Conservation (phyloP, 768 basidiomycete species). For the Epithele typhae region DNA sequence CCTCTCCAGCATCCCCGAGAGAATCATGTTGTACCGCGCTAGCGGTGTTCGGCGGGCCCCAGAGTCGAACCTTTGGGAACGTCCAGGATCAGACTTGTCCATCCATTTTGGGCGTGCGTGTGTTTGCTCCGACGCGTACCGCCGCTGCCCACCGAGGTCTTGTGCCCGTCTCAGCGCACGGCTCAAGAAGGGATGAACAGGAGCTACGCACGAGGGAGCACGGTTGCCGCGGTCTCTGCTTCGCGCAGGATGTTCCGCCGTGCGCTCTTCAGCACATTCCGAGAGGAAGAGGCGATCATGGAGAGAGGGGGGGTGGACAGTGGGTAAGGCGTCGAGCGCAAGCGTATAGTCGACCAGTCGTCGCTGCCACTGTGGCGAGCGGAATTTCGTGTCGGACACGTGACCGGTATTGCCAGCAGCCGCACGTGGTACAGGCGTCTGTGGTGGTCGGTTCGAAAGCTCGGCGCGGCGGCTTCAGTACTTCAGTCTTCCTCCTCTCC, state of each 20-base stretch:
- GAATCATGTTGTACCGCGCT: constrained; percentile 23
- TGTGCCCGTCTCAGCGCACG: neutral
- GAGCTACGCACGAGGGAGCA: neutral
- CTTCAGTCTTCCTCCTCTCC: constrained; percentile 4
- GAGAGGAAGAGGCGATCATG: constrained; percentile 25
- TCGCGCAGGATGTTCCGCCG: constrained; percentile 1
- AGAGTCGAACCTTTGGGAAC: too few relatives aligned
- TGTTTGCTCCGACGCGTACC: constrained; percentile 5
- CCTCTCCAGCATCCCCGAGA: constrained; percentile 38
- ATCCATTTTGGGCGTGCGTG: too few relatives aligned
- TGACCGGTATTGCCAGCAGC: constrained; percentile 2
- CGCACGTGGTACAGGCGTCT: constrained; percentile 16
- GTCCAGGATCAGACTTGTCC: too few relatives aligned
- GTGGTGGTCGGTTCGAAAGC: constrained; percentile 8
- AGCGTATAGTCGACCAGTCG: too few relatives aligned
- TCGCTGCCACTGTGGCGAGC: too few relatives aligned
- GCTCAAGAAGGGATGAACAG: neutral
- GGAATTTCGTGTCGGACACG: neutral
- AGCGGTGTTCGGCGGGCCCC: constrained; percentile 20
- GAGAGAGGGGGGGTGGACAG: neutral
- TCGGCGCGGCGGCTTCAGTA: constrained; percentile 5
- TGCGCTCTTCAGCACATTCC: constrained; percentile 18
- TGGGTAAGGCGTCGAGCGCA: too few relatives aligned
- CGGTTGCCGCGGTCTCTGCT: neutral
- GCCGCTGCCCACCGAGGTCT: constrained; percentile 8